Evolutionary conservation across 2,329 filamentous ascomycete species (phyloP).

Genomic region (Diplodia mutila): DNA sequence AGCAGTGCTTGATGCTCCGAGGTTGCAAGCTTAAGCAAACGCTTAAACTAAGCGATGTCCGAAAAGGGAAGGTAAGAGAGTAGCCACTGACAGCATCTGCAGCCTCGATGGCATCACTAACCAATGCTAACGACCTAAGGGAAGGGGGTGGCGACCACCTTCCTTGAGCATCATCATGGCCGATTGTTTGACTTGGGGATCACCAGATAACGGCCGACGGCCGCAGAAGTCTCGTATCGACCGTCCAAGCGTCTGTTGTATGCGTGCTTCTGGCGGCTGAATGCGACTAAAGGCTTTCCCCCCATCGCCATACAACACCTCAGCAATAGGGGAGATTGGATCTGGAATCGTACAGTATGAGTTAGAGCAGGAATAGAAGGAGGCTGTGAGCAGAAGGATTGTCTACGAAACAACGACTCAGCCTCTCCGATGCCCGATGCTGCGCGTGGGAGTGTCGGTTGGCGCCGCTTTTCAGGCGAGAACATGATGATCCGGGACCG

Average conservation of each 20-base stretch:
- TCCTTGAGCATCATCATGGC: conserved; percentile 10
- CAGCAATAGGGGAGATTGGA: neutral
- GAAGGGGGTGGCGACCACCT: conserved; percentile 6
- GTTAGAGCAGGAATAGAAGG: neutral
- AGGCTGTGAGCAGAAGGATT: neutral
- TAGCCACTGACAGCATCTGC: neutral
- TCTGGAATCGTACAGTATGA: too few relatives aligned
- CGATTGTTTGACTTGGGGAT: conserved; percentile 2
- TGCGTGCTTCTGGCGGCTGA: neutral
- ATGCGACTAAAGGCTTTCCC: neutral
- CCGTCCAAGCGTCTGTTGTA: neutral
- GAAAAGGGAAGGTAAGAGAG: neutral
- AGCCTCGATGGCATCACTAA: conserved; percentile 7
- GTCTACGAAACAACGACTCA: neutral
- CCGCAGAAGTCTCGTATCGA: neutral
- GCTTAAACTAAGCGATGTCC: neutral
- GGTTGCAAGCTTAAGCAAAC: conserved; percentile 12
- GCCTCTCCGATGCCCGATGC: neutral
- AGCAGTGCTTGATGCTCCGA: conserved; percentile 2
- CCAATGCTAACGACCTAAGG: neutral
- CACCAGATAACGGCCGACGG: conserved; percentile 5
- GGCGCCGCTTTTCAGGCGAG: neutral
- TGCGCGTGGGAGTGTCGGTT: neutral
- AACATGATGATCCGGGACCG: neutral
- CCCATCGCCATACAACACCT: too few relatives aligned